phyloP scores from a whole-genome alignment of 2,329 filamentous ascomycete genomes.

The Fusarium nurragi region DNA sequence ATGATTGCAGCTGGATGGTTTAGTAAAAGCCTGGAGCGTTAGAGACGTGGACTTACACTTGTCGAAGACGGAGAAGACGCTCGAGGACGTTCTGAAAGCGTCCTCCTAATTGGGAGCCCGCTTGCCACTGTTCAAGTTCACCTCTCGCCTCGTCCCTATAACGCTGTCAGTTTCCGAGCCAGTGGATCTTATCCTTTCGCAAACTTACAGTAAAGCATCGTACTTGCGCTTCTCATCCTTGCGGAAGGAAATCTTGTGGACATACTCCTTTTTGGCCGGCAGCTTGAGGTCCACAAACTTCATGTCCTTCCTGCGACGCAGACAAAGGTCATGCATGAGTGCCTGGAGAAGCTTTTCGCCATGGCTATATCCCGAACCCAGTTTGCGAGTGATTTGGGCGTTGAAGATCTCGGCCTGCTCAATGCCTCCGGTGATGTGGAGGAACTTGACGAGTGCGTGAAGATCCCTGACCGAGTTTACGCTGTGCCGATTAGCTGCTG shows the following conservation, averaged over 20 bases:
- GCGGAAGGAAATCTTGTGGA: slow-evolving; percentile 78
- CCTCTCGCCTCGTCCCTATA: slow-evolving; percentile 77
- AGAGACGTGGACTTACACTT: slow-evolving; percentile 60
- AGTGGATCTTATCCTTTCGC: rapidly evolving
- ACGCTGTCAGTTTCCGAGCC: neutral
- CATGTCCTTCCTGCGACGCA: slow-evolving; percentile 89
- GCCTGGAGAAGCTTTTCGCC: slow-evolving; percentile 75
- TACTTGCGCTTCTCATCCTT: slow-evolving; percentile 81
- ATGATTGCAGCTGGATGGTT: slow-evolving; percentile 73
- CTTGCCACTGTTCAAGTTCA: slow-evolving; percentile 69
- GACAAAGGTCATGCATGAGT: slow-evolving; percentile 81
- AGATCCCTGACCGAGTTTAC: slow-evolving; percentile 85
- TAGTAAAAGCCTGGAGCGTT: neutral
- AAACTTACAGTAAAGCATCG: slow-evolving; percentile 71
- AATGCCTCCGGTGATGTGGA: slow-evolving; percentile 79
- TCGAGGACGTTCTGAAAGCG: slow-evolving; percentile 82
- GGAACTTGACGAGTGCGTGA: slow-evolving; percentile 80
- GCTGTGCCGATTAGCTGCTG: slow-evolving; percentile 49
- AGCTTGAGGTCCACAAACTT: slow-evolving; percentile 83
- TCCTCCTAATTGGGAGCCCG: slow-evolving; percentile 54
- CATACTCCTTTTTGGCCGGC: slow-evolving; percentile 79
- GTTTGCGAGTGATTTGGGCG: slow-evolving; percentile 66
- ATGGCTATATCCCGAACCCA: slow-evolving; percentile 64
- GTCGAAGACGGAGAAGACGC: slow-evolving; percentile 81
- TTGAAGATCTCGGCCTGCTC: slow-evolving; percentile 80